phyloP scores from a whole-genome alignment of 352 stramenopile genomes.

The Phytophthora pinifolia region DNA sequence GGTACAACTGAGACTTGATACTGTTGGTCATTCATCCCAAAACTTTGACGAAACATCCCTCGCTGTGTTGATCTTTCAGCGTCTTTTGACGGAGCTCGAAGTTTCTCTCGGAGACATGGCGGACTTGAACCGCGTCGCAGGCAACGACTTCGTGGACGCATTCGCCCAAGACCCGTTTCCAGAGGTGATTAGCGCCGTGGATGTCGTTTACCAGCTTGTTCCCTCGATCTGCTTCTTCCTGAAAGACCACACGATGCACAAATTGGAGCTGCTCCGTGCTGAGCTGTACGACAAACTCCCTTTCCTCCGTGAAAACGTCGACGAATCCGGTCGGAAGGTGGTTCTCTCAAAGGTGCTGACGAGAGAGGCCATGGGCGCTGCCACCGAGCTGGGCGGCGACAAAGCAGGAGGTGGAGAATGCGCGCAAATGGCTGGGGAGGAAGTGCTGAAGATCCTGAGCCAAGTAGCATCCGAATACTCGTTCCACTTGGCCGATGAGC shows the following conservation, averaged over 20 bases:
- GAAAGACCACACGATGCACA: conserved; percentile 41
- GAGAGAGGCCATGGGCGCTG: conserved; percentile 31
- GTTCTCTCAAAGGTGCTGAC: conserved; percentile 22
- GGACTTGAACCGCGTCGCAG: conserved; percentile 32
- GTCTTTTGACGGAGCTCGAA: conserved; percentile 43
- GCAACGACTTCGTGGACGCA: conserved; percentile 40
- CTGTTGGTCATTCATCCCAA: neutral
- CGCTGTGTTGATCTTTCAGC: conserved; percentile 16
- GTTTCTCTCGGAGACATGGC: conserved; percentile 41
- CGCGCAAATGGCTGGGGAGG: conserved; percentile 30
- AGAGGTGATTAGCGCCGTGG: conserved; percentile 22
- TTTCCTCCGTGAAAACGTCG: conserved; percentile 37
- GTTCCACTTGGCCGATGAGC: conserved; percentile 29
- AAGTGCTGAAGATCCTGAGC: conserved; percentile 36
- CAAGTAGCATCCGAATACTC: conserved; percentile 37
- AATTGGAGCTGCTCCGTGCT: conserved; percentile 31
- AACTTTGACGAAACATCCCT: neutral
- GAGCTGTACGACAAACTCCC: conserved; percentile 37
- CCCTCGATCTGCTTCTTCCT: conserved; percentile 48
- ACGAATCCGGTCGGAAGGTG: conserved; percentile 22
- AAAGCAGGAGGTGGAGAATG: conserved; percentile 14
- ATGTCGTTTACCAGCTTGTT: conserved; percentile 36
- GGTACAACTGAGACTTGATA: conserved; percentile 7
- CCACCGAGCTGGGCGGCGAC: conserved; percentile 21
- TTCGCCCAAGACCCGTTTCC: conserved; percentile 25